Conservation (phyloP, 164 flowering plant species). For the Sextonia rubra region DNA sequence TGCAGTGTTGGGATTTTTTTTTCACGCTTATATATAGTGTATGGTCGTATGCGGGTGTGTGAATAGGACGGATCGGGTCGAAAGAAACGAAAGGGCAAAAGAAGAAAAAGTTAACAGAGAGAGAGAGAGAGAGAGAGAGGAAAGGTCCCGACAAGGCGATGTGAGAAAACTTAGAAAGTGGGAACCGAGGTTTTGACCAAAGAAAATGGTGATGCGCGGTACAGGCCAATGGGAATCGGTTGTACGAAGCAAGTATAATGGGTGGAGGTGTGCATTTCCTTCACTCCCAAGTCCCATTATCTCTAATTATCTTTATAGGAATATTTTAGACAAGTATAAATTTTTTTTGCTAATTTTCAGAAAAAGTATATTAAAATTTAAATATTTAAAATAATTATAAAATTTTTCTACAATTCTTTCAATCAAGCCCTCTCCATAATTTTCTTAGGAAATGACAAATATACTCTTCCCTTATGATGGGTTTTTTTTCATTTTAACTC, state of each 20-base stretch:
- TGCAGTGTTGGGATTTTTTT: neutral
- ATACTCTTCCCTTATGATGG: no score
- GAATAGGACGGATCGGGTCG: neutral
- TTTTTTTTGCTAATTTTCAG: neutral
- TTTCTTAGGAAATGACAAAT: no score
- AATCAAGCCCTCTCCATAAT: no score
- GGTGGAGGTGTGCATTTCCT: neutral
- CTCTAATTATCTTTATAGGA: neutral
- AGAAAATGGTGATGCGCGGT: neutral
- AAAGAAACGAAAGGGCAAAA: neutral
- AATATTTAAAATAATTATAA: no score
- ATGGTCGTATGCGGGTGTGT: neutral
- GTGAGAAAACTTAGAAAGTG: constrained; percentile 7
- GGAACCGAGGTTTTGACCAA: constrained; percentile 7
- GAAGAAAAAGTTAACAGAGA: neutral
- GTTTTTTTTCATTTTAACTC: no score
- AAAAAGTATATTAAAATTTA: neutral
- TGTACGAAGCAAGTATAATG: neutral
- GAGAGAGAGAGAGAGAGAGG: neutral
- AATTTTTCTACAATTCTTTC: no score
- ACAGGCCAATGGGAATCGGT: no score
- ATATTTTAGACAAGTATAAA: neutral
- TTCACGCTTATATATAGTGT: constrained; percentile 3
- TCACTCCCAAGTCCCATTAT: neutral
- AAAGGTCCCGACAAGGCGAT: constrained; percentile 7